These are phyloP conservation scores for Candida sanyaensis DNA, from an alignment of 1,139 yeast species.

Conservation along the genomic window DNA sequence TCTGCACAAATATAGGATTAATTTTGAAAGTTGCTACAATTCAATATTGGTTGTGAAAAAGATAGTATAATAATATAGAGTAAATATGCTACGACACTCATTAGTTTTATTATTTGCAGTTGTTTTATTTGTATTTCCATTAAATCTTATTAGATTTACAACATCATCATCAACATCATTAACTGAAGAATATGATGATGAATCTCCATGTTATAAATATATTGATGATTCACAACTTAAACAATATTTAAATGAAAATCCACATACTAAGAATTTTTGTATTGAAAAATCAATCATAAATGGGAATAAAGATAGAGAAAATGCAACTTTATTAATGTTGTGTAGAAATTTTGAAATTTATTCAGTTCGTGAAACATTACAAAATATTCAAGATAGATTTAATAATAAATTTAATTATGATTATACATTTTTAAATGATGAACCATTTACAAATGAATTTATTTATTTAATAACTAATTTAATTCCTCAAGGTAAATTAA, in stretches of 20 bases:
- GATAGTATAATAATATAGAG: too few species aligned
- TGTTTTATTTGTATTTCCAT: constrained; percentile 1
- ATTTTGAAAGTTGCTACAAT: too few species aligned
- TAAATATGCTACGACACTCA: constrained; percentile 2
- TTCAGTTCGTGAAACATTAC: constrained; percentile 59
- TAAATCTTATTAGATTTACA: background rate
- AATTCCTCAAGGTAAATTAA: constrained; percentile 24
- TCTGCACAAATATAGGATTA: too few species aligned
- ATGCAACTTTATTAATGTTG: constrained; percentile 71
- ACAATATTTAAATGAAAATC: constrained; percentile 1
- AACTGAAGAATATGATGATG: too few species aligned
- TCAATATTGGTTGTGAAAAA: too few species aligned
- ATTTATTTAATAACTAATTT: constrained; percentile 21
- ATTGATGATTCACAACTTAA: constrained; percentile 3
- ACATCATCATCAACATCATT: background rate
- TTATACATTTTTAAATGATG: constrained; percentile 38
- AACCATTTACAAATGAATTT: constrained; percentile 29
- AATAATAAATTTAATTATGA: constrained; percentile 52
- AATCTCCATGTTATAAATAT: background rate
- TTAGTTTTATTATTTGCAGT: background rate
- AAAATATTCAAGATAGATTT: constrained; percentile 70
- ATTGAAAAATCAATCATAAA: constrained; percentile 6
- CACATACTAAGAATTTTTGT: constrained; percentile 6
- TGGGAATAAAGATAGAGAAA: constrained; percentile 13
- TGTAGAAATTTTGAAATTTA: constrained; percentile 71